phyloP scores from a whole-genome alignment of 305 asterid genomes.

The Nicotiana rustica region DNA sequence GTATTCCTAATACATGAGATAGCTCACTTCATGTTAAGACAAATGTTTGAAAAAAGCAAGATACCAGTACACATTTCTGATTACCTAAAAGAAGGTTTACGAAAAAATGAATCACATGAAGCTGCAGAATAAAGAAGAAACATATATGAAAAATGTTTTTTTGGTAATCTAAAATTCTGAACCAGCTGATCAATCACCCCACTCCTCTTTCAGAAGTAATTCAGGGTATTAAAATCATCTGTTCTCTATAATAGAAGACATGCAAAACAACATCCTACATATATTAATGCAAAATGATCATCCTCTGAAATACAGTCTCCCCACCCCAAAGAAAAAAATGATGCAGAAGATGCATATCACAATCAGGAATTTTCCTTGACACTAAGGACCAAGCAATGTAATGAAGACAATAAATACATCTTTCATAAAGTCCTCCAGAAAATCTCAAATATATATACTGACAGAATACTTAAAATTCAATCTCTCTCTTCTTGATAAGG shows the following conservation, averaged over 20 bases:
- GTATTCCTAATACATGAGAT: neutral
- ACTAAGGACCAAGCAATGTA: neutral
- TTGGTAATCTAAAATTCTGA: slow-evolving; percentile 15
- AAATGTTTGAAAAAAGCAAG: slow-evolving; percentile 3
- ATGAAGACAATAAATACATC: neutral
- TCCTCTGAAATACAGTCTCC: neutral
- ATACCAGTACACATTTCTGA: neutral
- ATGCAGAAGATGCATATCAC: neutral
- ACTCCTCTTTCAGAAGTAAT: neutral
- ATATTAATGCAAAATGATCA: neutral
- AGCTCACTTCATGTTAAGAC: slow-evolving; percentile 4
- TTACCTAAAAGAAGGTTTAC: neutral
- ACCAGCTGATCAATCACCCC: neutral
- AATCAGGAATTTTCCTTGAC: slow-evolving; percentile 4
- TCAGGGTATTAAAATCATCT: neutral
- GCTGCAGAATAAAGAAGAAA: slow-evolving; percentile 24
- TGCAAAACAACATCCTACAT: neutral
- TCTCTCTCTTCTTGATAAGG: neutral
- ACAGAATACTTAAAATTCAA: slow-evolving; percentile 8
- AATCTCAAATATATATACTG: neutral
- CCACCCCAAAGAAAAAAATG: neutral
- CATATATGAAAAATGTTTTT: neutral
- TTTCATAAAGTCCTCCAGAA: slow-evolving; percentile 18
- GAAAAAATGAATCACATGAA: neutral
- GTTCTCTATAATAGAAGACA: neutral